Base-by-base conservation (phyloP, 1,284 basidiomycete species). In the Papiliotrema flavescens region DNA sequence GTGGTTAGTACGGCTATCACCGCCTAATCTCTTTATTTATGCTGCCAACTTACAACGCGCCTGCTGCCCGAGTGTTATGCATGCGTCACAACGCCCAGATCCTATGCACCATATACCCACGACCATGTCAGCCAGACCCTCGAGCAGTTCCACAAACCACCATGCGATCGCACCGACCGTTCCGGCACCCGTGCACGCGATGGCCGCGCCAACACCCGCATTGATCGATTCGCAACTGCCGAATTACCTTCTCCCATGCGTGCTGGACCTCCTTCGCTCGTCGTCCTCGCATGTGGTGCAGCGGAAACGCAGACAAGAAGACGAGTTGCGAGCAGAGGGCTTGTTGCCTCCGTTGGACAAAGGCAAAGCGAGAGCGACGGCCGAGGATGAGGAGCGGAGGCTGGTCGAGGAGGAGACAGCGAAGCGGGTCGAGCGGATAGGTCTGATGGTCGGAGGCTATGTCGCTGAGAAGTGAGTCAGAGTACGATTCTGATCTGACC, bases 181-280 rank as follows among this genome's bases (percentile, higher is more conserved):
- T 22, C 74, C 70, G 15, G 51, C 64, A 5, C 61, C 65, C 0
- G 60, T 78, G 5, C 70, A 76, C 46, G 49, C 60, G 0, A 69
- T 79, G 23, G 75, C 78, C 1, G 59, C 64, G 9, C 77, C 79
- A 1, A 32, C 66, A 2, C 75, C 75, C 1, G 52, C 61, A 11
- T 67, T 79, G 78, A 73, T 95, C 57, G 90, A 94, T 72, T 84
- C 80, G 35, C 82, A 86, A 13, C 84, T 84, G 1, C 86, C 92
- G 78, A 87, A 89, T 63, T 91, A 90, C 73, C 85, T 96, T 62
- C 77, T 92, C 47, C 90, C 92, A 53, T 87, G 89, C 67, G 81
- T 87, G 62, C 85, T 90, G 56, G 80, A 82, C 62, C 83, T 85
- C 0, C 79, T 94, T 28, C 82, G 84, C 26, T 82, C 81, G 39